phyloP scores from a whole-genome alignment of 176 grass and related monocot genomes.

The Calamus simplicifolius region DNA sequence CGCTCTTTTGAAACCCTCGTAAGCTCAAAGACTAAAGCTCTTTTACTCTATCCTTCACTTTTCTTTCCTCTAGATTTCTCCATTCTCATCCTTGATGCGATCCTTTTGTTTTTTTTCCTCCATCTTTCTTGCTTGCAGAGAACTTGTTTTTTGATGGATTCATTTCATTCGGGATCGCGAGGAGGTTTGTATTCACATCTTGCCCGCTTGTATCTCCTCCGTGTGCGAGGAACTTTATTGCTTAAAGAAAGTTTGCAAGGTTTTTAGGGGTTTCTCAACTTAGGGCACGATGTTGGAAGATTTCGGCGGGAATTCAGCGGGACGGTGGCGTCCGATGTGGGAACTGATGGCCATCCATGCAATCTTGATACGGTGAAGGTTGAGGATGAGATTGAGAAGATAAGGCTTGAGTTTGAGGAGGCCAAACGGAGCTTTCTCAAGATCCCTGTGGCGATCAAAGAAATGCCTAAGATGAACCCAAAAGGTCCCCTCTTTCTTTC shows the following conservation, averaged over 20 bases:
- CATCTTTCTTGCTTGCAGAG: conserved; percentile 20
- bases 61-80: not conserved
- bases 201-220: not conserved
- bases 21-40: not conserved
- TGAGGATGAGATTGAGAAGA: conserved; percentile 80
- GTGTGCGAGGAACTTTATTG: not conserved
- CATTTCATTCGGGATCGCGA: not conserved
- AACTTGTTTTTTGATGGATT: conserved; percentile 14
- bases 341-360: not conserved
- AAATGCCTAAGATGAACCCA: conserved; percentile 84
- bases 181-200: conserved; percentile 19
- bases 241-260: not conserved
- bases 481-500: conserved; percentile 23
- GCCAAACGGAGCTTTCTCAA: conserved; percentile 83
- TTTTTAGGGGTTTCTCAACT: conserved; percentile 8
- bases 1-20: conserved; percentile 10
- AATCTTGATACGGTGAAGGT: not conserved
- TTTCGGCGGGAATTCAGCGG: conserved; percentile 1
- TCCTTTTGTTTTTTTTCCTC: too few relatives aligned
- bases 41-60: not conserved
- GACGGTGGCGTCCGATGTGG: not conserved
- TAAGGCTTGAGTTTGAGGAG: conserved; percentile 67
- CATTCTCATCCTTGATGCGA: not conserved
- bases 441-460: conserved; percentile 67
- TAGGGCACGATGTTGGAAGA: conserved; percentile 11